These are phyloP conservation scores for Hymenoscyphus fraxineus DNA, from an alignment of 2,329 filamentous ascomycete species.

Conservation along the genomic window DNA sequence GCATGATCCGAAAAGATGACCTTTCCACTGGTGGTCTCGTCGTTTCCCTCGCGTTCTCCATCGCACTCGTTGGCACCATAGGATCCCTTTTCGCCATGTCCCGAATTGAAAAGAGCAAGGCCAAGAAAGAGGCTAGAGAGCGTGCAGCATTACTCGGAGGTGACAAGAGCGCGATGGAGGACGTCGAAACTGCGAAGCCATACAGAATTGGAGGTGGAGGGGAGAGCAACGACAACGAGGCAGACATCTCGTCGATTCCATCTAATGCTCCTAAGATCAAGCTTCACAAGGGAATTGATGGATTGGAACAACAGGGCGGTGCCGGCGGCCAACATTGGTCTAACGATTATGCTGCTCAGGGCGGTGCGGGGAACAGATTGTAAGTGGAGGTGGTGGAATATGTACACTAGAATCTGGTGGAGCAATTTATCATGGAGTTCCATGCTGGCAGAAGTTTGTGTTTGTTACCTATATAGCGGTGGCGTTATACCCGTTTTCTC, in stretches of 20 bases:
- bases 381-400: neutral
- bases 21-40: slow-evolving; percentile 26
- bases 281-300: slow-evolving; percentile 22
- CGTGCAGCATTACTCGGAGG: slow-evolving; percentile 7
- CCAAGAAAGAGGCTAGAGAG: slow-evolving; percentile 11
- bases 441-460: neutral
- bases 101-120: slow-evolving; percentile 13
- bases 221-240: slow-evolving; percentile 14
- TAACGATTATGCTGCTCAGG: slow-evolving; percentile 8
- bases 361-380: neutral
- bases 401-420: neutral
- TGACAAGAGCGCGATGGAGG: slow-evolving; percentile 11
- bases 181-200: slow-evolving; percentile 15
- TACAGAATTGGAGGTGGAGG: slow-evolving; percentile 12
- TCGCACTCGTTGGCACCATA: slow-evolving; percentile 18
- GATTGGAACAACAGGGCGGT: slow-evolving; percentile 12
- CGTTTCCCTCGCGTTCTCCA: slow-evolving; percentile 24
- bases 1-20: slow-evolving; percentile 24
- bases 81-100: slow-evolving; percentile 14
- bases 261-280: slow-evolving; percentile 13
- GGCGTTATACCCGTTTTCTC: neutral
- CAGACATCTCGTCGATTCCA: slow-evolving; percentile 12
- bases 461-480: neutral
- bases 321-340: slow-evolving; percentile 14
- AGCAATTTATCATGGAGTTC: neutral